Evolutionary conservation across 73 alveolate species (phyloP).

Genomic region (Halteria grandinella): DNA sequence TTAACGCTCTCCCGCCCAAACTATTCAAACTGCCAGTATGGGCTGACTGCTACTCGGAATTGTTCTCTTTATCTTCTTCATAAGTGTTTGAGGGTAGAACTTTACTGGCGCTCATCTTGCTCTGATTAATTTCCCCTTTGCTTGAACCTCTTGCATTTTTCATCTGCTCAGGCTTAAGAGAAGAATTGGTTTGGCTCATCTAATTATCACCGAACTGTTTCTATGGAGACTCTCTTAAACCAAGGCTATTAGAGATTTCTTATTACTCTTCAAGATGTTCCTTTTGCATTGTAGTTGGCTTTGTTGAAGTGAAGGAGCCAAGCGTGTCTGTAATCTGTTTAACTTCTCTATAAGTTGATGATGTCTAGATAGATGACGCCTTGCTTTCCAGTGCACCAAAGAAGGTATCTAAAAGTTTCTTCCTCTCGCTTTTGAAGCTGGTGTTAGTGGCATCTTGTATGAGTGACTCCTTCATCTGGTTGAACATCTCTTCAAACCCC

Average conservation of each 20-base stretch:
- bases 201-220: no score
- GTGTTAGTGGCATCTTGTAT: background rate
- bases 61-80: background rate
- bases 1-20: background rate
- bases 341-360: no score
- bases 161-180: no score
- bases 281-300: background rate
- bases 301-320: slow-evolving; percentile 9
- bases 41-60: background rate
- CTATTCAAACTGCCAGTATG: background rate
- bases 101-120: background rate
- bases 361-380: no score
- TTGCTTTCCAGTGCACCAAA: slow-evolving; percentile 11
- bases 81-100: background rate
- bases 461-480: background rate
- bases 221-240: no score
- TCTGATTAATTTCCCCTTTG: background rate
- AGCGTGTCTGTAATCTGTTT: background rate
- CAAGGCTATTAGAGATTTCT: no score
- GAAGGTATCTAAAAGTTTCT: background rate
- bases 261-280: background rate
- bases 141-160: slow-evolving; percentile 11
- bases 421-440: background rate
- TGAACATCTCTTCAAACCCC: background rate
- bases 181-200: no score